A percentile compares a stretch with the other conserved stretches of the same genome.
Conservation (phyloP, 441 rosid species). For the Mallotus japonicus region DNA sequence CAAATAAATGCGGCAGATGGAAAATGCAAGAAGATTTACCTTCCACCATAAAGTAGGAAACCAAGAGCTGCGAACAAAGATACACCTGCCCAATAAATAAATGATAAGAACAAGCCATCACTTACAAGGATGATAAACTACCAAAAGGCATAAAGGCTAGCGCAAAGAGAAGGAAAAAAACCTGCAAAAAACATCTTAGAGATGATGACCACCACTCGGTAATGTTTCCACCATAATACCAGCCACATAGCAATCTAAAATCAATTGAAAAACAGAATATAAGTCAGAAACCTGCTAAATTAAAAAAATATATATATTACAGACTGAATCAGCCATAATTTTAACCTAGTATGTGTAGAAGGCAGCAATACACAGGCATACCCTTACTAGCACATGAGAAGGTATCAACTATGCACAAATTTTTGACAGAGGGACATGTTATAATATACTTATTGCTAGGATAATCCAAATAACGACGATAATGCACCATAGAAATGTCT, state of each 20-base stretch:
- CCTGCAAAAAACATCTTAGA: constrained; percentile 92
- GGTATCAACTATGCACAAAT: background rate
- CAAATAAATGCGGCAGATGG: constrained; percentile 9
- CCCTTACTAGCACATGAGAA: background rate
- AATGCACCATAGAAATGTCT: background rate
- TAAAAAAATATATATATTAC: background rate
- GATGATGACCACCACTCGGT: constrained; percentile 48
- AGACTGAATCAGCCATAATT: constrained; percentile 4
- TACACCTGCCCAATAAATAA: constrained; percentile 45
- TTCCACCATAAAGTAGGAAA: constrained; percentile 87
- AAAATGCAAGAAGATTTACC: constrained; percentile 41
- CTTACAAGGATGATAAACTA: constrained; percentile 4
- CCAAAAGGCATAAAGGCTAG: background rate
- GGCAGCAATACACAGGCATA: background rate
- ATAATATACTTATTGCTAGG: background rate
- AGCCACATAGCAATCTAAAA: constrained; percentile 78
- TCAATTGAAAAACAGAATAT: constrained; percentile 15
- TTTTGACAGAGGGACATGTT: background rate
- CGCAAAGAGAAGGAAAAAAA: constrained; percentile 15
- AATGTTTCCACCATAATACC: constrained; percentile 79
- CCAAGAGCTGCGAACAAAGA: constrained; percentile 85
- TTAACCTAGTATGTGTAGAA: background rate
- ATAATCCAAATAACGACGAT: background rate
- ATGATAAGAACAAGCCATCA: constrained; percentile 19
- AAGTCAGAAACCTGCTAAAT: background rate